Base-by-base conservation (phyloP, 192 early-diverging fungal species). In the Cetraspora pellucida region DNA sequence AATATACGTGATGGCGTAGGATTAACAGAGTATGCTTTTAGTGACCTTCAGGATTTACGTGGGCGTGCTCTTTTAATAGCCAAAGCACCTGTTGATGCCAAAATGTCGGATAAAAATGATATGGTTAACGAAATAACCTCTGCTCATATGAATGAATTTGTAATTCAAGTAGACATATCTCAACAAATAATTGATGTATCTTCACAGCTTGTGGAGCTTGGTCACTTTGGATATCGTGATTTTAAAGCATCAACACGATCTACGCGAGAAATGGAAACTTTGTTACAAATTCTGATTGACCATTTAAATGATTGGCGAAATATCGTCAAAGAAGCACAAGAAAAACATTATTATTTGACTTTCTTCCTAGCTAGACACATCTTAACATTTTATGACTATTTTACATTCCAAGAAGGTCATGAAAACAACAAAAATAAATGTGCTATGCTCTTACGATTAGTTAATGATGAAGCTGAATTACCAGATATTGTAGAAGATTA, bases 1-100 rank as follows among this genome's bases (percentile, higher is more conserved):
- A 21, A 1, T 37, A 37, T 37, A 1, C 37, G 27, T 11, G 43
- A 43, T 17, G 43, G 13, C 6, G n/a, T 7, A 37, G 7, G 7
- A 37, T 37, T 37, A 37, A 37, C 11, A 19, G 5, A 11, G 10
- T 75, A 75, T 52, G 25, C 19, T 64, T 23, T 75, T 21, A 37
- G n/a, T n/a, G 74, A 65, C 23, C 25, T 75, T 27, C 63, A 65
- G 31, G 59, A 75, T 60, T 65, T 75, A 17, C 61, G 60, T 31
- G 74, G 59, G 11, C 74, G 60, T 30, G 74, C 74, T 43, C 11
- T 75, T 0, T 11, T 75, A 21, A 75, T 75, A 27, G 74, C 50
- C 25, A 25, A 65, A 65, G n/a, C 59, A 25, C 72, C 30, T 65
- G 23, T 11, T 28, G 13, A 21, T 4, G 5, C n/a, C 19, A 25